phyloP scores from a whole-genome alignment of 73 alveolate genomes.

The Breviolum minutum region DNA sequence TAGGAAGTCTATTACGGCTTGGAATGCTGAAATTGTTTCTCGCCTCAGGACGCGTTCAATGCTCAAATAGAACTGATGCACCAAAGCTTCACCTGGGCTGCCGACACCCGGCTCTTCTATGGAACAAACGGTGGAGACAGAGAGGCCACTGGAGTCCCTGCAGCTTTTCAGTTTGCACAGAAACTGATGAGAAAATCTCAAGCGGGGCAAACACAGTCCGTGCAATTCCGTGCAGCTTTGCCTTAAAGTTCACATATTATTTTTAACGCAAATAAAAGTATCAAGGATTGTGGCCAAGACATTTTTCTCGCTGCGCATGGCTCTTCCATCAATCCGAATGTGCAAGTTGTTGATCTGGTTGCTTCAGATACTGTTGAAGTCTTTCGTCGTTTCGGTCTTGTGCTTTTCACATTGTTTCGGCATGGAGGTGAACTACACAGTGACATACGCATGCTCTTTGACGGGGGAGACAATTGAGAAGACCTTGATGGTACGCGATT shows the following conservation, averaged over 20 bases:
- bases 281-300: too few species aligned
- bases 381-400: not conserved
- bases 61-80: slow-evolving; percentile 54
- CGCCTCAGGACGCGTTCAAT: slow-evolving; percentile 46
- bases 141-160: not conserved
- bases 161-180: not conserved
- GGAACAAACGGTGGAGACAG: slow-evolving; percentile 49
- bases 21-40: not conserved
- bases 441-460: slow-evolving; percentile 42
- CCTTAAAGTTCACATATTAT: not conserved
- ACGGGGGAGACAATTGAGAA: not conserved
- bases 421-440: slow-evolving; percentile 45
- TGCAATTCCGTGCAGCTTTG: not conserved
- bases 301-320: too few species aligned
- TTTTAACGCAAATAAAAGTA: not conserved
- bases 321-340: not conserved
- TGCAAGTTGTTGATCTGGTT: not conserved
- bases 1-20: not conserved
- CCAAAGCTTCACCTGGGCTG: slow-evolving; percentile 58
- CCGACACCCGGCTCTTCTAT: slow-evolving; percentile 34
- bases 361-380: not conserved
- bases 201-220: not conserved
- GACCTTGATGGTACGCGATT: slow-evolving; percentile 72
- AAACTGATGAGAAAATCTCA: not conserved
- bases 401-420: too few species aligned